Conservation (phyloP, 805 yeast genomes). For the Kuraishia ogatae region DNA sequence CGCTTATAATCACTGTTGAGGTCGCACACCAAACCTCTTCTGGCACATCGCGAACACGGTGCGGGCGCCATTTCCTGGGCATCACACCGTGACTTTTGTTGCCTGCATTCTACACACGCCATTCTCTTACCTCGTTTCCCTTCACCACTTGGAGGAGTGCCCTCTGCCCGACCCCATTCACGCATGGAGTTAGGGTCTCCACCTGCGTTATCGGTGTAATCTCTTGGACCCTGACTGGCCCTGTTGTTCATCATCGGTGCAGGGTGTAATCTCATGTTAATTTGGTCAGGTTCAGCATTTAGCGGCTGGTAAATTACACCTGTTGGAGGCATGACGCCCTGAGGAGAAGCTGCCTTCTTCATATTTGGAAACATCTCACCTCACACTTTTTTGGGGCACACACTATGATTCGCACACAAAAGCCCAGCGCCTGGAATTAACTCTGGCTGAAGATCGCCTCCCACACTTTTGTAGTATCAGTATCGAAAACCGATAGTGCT, state of each 20-base stretch:
- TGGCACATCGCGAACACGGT: slow-evolving; percentile 77
- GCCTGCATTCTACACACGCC: slow-evolving; percentile 95
- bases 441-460: too few relatives aligned
- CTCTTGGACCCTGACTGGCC: neutral
- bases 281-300: neutral
- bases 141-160: neutral
- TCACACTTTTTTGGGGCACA: too few relatives aligned
- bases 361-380: neutral
- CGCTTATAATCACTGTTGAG: slow-evolving; percentile 78
- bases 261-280: neutral
- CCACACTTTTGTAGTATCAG: too few relatives aligned
- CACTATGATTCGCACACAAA: too few relatives aligned
- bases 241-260: neutral
- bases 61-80: slow-evolving; percentile 67
- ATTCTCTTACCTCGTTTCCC: slow-evolving; percentile 37
- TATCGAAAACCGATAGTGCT: too few relatives aligned
- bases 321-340: neutral
- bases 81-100: slow-evolving; percentile 89
- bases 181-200: neutral
- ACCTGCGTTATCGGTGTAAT: neutral
- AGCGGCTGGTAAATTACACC: neutral
- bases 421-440: too few relatives aligned
- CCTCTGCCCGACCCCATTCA: neutral
- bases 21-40: slow-evolving; percentile 61
- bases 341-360: neutral